phyloP scores from a whole-genome alignment of 139 green algal species.

The Chlorella vulgaris region DNA sequence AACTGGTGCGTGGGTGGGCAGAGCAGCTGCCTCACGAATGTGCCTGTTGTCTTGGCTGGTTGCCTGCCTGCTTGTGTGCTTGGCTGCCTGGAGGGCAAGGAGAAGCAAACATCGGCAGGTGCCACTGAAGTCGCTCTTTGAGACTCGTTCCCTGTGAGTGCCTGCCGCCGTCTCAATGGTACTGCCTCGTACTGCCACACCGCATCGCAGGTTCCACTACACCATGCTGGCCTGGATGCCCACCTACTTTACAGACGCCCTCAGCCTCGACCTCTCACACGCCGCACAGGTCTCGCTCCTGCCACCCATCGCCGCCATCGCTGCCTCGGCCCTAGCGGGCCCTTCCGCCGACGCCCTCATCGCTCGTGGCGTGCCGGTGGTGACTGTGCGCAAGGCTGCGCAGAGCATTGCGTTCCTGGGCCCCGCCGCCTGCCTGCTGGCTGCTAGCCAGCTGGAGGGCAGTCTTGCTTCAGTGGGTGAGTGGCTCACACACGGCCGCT shows the following conservation, averaged over 20 bases:
- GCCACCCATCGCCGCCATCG: slow-evolving; percentile 82
- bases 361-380: slow-evolving; percentile 61
- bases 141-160: background rate
- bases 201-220: slow-evolving; percentile 84
- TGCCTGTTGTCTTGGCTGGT: no score
- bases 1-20: slow-evolving; percentile 94
- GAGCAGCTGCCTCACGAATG: no score
- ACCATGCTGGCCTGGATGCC: slow-evolving; percentile 97
- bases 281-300: slow-evolving; percentile 85
- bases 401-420: slow-evolving; percentile 90
- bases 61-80: background rate
- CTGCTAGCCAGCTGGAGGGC: slow-evolving; percentile 40
- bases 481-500: no score
- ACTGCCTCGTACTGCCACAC: background rate
- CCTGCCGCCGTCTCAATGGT: background rate
- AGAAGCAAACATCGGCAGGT: no score
- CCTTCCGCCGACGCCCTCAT: slow-evolving; percentile 81
- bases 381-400: slow-evolving; percentile 81
- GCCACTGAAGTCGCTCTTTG: no score
- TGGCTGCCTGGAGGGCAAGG: no score
- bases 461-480: slow-evolving; percentile 17
- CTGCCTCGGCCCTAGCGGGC: slow-evolving; percentile 52
- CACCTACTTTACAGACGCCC: slow-evolving; percentile 89
- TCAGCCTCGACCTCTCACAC: slow-evolving; percentile 80
- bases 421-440: slow-evolving; percentile 80